Conservation (phyloP, 2,329 filamentous ascomycete species). For the Fusarium ambrosium region DNA sequence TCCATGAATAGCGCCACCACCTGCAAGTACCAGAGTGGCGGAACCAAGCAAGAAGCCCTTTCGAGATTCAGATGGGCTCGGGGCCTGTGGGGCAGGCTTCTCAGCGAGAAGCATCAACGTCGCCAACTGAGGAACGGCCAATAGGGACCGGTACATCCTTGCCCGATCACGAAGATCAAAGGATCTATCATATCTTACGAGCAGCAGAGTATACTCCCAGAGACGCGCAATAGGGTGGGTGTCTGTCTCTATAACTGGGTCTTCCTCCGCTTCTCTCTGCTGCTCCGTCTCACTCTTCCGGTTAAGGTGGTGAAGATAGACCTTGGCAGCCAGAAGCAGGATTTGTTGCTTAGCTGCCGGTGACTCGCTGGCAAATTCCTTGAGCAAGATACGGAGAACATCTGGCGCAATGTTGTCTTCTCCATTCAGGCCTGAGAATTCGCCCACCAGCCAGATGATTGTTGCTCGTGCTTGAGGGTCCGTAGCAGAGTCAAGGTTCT, state of each 20-base stretch:
- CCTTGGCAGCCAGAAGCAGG: slow-evolving; percentile 92
- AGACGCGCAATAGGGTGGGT: slow-evolving; percentile 79
- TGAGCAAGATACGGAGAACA: slow-evolving; percentile 87
- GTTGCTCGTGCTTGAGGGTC: slow-evolving; percentile 91
- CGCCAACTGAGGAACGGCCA: slow-evolving; percentile 87
- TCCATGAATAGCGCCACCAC: slow-evolving; percentile 79
- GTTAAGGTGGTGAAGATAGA: slow-evolving; percentile 91
- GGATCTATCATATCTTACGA: slow-evolving; percentile 92
- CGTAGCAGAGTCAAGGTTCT: slow-evolving; percentile 89
- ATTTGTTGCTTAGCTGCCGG: slow-evolving; percentile 93
- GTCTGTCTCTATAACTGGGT: slow-evolving; percentile 50
- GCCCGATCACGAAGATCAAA: slow-evolving; percentile 95
- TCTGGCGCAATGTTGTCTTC: slow-evolving; percentile 94
- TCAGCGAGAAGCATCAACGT: slow-evolving; percentile 91
- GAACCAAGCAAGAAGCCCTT: slow-evolving; percentile 85
- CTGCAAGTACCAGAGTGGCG: slow-evolving; percentile 85
- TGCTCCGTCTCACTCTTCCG: slow-evolving; percentile 63
- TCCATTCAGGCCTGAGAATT: slow-evolving; percentile 84
- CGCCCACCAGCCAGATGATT: slow-evolving; percentile 97
- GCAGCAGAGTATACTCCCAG: slow-evolving; percentile 86
- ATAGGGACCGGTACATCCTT: slow-evolving; percentile 86
- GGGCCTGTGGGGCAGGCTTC: slow-evolving; percentile 92
- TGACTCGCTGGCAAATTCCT: slow-evolving; percentile 85
- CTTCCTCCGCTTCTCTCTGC: slow-evolving; percentile 52
- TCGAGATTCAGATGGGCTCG: slow-evolving; percentile 87